A percentile compares a stretch with the other conserved stretches of the same genome.
These are phyloP conservation scores for Nelumbo lutea DNA, from an alignment of 164 flowering plant genomes.

Conservation along the genomic window DNA sequence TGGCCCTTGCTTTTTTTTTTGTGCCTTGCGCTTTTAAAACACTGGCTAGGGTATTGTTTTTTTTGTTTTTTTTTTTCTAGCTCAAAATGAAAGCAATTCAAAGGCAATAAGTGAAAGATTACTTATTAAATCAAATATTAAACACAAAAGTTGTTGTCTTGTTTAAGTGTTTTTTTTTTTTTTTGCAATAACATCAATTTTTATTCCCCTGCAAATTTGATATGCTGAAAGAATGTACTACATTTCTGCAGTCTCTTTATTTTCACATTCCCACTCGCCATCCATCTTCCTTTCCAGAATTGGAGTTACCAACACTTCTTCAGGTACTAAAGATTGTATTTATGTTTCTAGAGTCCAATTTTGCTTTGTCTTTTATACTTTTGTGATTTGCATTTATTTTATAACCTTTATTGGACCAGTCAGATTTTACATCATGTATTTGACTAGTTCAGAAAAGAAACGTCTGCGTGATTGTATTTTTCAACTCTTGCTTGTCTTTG, in stretches of 20 bases:
- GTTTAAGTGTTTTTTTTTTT: not conserved
- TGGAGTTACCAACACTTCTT: constrained; percentile 86
- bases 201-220: not conserved
- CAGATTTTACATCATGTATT: not conserved
- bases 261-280: constrained; percentile 81
- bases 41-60: too few relatives aligned
- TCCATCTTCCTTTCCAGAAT: constrained; percentile 77
- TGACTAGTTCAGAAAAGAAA: not conserved
- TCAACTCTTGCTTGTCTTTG: not conserved
- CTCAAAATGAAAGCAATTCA: too few relatives aligned
- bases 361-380: not conserved
- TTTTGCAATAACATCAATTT: not conserved
- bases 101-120: too few relatives aligned
- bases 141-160: too few relatives aligned
- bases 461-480: not conserved
- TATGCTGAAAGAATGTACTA: constrained; percentile 6
- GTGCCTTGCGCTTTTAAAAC: too few relatives aligned
- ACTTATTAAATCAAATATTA: too few relatives aligned
- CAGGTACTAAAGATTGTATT: constrained; percentile 53
- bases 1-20: too few relatives aligned
- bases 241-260: constrained; percentile 57
- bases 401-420: not conserved
- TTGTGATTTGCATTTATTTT: not conserved
- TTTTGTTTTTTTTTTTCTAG: too few relatives aligned
- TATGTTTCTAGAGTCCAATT: not conserved